Conservation (phyloP, 2,329 filamentous ascomycete species). For the Lasiodiplodia sp. region DNA sequence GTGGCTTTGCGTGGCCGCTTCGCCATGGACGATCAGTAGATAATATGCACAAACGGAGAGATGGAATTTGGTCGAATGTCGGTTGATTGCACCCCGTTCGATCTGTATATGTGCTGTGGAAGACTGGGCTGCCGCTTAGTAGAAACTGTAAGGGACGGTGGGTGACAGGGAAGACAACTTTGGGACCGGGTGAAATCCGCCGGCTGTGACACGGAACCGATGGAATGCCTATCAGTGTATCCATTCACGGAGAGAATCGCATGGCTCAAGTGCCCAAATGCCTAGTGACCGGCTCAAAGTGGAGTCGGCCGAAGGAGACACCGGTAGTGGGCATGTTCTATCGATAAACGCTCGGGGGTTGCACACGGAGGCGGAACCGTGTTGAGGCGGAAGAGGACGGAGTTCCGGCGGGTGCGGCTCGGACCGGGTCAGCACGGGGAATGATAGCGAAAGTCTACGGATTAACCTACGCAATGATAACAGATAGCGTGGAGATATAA, state of each 20-base stretch:
- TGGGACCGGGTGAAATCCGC: background rate
- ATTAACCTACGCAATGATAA: background rate
- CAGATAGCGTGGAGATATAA: constrained; percentile 4
- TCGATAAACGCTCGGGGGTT: background rate
- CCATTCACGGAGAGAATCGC: background rate
- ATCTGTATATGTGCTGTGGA: background rate
- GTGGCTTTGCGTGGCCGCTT: background rate
- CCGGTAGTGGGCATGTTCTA: background rate
- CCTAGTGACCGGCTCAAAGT: background rate
- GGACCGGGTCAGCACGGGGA: constrained; percentile 6
- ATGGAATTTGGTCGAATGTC: background rate
- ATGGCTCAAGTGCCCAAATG: background rate
- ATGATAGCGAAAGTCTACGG: background rate
- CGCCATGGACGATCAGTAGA: too few relatives aligned
- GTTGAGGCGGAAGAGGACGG: constrained; percentile 3
- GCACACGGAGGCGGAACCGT: background rate
- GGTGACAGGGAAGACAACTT: background rate
- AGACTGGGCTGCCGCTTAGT: background rate
- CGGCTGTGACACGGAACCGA: background rate
- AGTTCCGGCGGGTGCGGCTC: constrained; percentile 17
- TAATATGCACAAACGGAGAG: background rate
- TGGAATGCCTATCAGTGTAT: background rate
- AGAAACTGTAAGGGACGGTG: background rate
- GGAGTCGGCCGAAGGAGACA: background rate
- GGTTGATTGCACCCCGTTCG: background rate